Evolutionary conservation across 495 filamentous ascomycete species (phyloP), one percentile per base, ranked within the genome.

Genomic region (Stereocaulon alpinum): DNA sequence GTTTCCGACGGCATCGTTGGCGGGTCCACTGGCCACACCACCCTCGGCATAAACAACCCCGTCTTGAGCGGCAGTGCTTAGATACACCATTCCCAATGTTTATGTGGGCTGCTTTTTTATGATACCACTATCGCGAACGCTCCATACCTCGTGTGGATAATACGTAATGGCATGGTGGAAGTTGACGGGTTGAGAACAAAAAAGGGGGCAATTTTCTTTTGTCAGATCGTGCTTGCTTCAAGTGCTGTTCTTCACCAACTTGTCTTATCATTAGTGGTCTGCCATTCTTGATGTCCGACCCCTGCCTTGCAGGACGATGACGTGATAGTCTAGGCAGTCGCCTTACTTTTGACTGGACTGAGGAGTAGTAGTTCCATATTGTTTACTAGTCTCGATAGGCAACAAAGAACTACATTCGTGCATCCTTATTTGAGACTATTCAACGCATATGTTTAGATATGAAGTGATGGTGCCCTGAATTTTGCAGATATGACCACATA

Each of bases 41-140:
- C 70, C 1, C 69, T 78, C 32, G 77, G 75, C 55, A 49, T 65
- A n/a, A 65, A 74, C 61, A 78, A 78, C 69, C 76, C 76, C 10
- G 76, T 79, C 51, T 63, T 76, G 37, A 70, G 67, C 59, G 76
- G 77, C 54, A 65, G 40, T 34, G 66, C 66, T 54, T 77, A 75
- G 58, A 59, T 60, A 60, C 62, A 60, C 47, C 48, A 52, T 61
- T 60, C 34, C 24, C 43, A 56, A 43, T 63, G 18, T 40, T 60
- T 53, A 40, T 60, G 29, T 47, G 11, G 59, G 53, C 44, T 60
- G 41, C 61, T 66, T 61, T 68, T 71, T 71, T 57, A 71, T 69
- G 71, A 73, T 73, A 71, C 68, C 69, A 71, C 66, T 68, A 63
- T 62, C 60, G 70, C 69, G 68, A 45, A 71, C 62, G 66, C 54